Base-by-base conservation (phyloP, 2,329 filamentous ascomycete species). In the Furcasterigmium furcatum region DNA sequence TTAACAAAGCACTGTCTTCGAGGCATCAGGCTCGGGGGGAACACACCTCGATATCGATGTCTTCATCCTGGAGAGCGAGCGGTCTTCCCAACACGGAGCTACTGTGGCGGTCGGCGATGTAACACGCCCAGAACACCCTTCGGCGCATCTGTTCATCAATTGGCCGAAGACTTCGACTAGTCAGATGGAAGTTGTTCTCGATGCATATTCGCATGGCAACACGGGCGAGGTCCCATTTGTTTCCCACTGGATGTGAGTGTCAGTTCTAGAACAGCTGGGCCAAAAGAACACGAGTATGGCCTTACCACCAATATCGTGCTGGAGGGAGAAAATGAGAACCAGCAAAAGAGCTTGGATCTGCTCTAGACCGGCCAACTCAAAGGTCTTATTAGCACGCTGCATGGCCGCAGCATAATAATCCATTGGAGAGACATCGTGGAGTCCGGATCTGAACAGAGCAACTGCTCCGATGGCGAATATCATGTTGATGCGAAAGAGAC, bases 121-220 rank as follows among this genome's bases (percentile, higher is more conserved):
- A 41, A 20, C 24, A 41, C 5, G 39, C 39, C 39, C 39, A 41
- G 18, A 41, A 41, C 4, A 41, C 22, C 12, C 39, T 14, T n/a
- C 39, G 39, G 9, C 21, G 24, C 39, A 41, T 41, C 24, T 41
- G 39, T 10, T 41, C 39, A 4, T n/a, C 27, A 21, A 41, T 41
- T 4, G 24, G 39, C 14, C 29, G 14, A 8, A 19, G 10, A 5
- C 29, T 41, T 14, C 27, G 14, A 13, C 24, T 19, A 14, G 14
- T 27, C 13, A n/a, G 13, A 25, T 41, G 39, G 9, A 27, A 41
- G 18, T 29, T 13, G 22, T 27, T 41, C 18, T 32, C 39, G 16
- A 41, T 30, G 14, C 39, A 41, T 16, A 41, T 41, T 18, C 39
- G 18, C 39, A 41, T 41, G 9, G 39, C 39, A 12, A 41, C 39